A percentile compares a stretch with the other conserved stretches of the same genome.
phyloP scores from a whole-genome alignment of 148 eudicot species.

The Chenopodium suecicum region DNA sequence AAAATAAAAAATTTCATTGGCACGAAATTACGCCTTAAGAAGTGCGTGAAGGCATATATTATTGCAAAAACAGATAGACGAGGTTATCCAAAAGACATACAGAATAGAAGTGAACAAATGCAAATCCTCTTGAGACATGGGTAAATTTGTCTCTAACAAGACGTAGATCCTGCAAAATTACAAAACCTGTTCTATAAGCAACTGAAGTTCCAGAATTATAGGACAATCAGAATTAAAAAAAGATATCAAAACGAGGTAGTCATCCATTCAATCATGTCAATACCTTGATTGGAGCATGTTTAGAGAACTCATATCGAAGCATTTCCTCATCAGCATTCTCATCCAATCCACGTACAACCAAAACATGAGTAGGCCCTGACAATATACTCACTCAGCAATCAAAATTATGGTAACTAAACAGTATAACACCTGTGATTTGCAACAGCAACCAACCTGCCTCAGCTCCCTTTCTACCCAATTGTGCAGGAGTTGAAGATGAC shows the following conservation, averaged over 20 bases:
- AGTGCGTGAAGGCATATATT: not conserved
- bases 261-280: conserved; percentile 1
- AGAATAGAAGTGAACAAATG: conserved; percentile 83
- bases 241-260: not conserved
- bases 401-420: conserved; percentile 1
- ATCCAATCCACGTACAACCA: conserved; percentile 98
- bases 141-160: conserved; percentile 97
- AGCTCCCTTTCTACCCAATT: conserved; percentile 69
- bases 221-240: not conserved
- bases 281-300: conserved; percentile 97
- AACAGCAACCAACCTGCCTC: conserved; percentile 72
- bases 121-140: conserved; percentile 96
- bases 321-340: conserved; percentile 99
- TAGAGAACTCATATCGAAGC: conserved; percentile 98
- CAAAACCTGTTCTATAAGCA: conserved; percentile 1
- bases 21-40: not conserved
- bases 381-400: conserved; percentile 23
- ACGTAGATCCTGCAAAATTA: conserved; percentile 81
- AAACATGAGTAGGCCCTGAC: conserved; percentile 93
- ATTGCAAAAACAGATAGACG: not conserved
- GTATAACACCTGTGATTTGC: conserved; percentile 7
- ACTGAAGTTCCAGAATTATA: not conserved
- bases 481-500: conserved; percentile 56
- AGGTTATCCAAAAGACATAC: conserved; percentile 38
- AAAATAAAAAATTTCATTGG: not conserved